A percentile compares a stretch with the other conserved stretches of the same genome.
These are phyloP conservation scores for Coniochaeta hoffmannii DNA, from an alignment of 2,329 filamentous ascomycete species.

Conservation along the genomic window DNA sequence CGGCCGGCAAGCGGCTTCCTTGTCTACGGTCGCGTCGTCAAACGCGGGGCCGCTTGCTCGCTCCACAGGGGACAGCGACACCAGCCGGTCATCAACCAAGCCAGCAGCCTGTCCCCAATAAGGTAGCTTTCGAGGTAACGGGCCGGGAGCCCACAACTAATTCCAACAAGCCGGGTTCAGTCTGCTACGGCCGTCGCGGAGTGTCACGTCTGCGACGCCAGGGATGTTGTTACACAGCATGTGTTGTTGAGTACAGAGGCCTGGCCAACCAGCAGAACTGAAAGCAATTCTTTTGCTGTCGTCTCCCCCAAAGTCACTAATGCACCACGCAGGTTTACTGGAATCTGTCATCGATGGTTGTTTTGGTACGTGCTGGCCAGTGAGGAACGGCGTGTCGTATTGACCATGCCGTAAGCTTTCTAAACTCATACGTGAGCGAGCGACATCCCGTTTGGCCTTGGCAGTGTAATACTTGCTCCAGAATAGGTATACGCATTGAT, in stretches of 20 bases:
- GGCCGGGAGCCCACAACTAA: too few relatives aligned
- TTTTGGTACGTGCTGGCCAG: too few relatives aligned
- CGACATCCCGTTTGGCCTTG: background rate
- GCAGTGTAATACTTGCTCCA: background rate
- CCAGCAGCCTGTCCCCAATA: background rate
- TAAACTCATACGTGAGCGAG: slow-evolving; percentile 1
- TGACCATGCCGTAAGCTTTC: background rate
- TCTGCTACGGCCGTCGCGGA: background rate
- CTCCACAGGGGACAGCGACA: background rate
- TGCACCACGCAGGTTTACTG: background rate
- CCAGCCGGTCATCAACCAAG: background rate
- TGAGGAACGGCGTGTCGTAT: too few relatives aligned
- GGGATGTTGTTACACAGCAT: background rate
- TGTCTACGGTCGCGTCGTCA: background rate
- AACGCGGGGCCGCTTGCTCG: background rate
- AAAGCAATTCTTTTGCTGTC: too few relatives aligned
- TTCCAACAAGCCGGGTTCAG: background rate
- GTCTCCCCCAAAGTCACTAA: background rate
- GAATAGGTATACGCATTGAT: too few relatives aligned
- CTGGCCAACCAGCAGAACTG: too few relatives aligned
- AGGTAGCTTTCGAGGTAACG: too few relatives aligned
- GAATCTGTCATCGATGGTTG: too few relatives aligned
- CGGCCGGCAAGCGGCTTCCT: background rate
- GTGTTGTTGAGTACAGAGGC: too few relatives aligned
- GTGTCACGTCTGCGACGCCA: background rate